A percentile compares a stretch with the other conserved stretches of the same genome.
phyloP scores from a whole-genome alignment of 192 early-diverging fungal species.

The Linnemannia schmuckeri region DNA sequence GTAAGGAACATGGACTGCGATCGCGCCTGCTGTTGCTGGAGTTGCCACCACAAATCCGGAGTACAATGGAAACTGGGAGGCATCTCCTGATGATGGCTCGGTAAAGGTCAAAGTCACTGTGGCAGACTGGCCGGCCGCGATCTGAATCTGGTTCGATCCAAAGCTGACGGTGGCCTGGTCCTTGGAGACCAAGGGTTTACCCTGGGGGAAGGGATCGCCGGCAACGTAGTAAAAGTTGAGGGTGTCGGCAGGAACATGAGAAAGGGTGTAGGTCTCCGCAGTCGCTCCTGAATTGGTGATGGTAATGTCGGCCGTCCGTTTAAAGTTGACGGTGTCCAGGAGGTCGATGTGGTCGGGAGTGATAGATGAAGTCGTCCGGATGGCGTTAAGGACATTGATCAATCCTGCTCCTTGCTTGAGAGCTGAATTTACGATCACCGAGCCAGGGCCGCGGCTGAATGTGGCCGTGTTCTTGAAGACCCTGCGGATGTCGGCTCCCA shows the following conservation, averaged over 20 bases:
- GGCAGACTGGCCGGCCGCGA: constrained; percentile 41
- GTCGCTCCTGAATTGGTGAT: neutral
- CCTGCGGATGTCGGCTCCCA: constrained; percentile 22
- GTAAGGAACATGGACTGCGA: constrained; percentile 50
- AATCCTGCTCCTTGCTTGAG: constrained; percentile 79
- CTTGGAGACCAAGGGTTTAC: constrained; percentile 43
- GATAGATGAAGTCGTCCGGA: constrained; percentile 64
- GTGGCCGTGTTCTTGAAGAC: constrained; percentile 48
- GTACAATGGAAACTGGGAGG: constrained; percentile 58
- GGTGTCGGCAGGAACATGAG: constrained; percentile 47
- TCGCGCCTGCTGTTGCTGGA: constrained; percentile 25
- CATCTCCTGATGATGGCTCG: constrained; percentile 40
- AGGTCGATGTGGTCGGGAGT: constrained; percentile 70
- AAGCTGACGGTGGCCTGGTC: constrained; percentile 56
- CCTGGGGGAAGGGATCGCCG: constrained; percentile 41
- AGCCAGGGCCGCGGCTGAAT: constrained; percentile 10
- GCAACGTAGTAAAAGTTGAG: constrained; percentile 51
- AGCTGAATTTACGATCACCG: constrained; percentile 44
- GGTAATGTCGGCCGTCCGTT: neutral
- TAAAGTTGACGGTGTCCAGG: constrained; percentile 59
- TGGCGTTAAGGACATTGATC: constrained; percentile 75
- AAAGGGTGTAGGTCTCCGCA: constrained; percentile 33
- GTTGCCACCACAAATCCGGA: constrained; percentile 62
- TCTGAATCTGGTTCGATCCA: constrained; percentile 19
- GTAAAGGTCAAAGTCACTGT: constrained; percentile 57